These are phyloP conservation scores for Saccharomyces paradoxus DNA, from an alignment of 805 yeast species.

Conservation along the genomic window DNA sequence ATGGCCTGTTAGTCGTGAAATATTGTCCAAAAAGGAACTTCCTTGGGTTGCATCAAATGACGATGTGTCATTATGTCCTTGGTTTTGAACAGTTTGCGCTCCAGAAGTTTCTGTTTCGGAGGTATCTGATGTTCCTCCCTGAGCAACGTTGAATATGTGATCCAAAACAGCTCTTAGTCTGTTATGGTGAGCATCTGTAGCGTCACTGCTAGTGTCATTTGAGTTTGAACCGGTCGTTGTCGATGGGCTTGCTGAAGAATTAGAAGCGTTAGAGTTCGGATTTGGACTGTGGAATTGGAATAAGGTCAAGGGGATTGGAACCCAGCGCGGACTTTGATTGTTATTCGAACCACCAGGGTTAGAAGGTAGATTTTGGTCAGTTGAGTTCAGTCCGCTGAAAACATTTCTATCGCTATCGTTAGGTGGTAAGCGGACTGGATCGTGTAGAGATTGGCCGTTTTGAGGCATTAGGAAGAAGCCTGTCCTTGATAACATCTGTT, in stretches of 20 bases:
- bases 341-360: neutral
- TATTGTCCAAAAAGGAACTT: constrained; percentile 12
- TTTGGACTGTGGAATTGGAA: neutral
- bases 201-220: neutral
- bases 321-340: neutral
- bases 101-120: constrained; percentile 1
- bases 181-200: constrained; percentile 10
- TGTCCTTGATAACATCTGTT: neutral
- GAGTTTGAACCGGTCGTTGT: neutral
- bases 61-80: neutral
- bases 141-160: constrained; percentile 14
- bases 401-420: neutral
- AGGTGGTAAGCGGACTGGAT: neutral
- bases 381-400: neutral
- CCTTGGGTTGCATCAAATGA: constrained; percentile 4
- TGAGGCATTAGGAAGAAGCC: neutral
- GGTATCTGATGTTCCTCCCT: constrained; percentile 2
- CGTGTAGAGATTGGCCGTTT: neutral
- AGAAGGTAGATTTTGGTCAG: neutral
- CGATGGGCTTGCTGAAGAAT: neutral
- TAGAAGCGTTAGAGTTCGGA: neutral
- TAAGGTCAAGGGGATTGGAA: neutral
- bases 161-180: constrained; percentile 20
- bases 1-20: constrained; percentile 9
- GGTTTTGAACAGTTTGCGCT: neutral